A percentile compares a stretch with the other conserved stretches of the same genome.
Evolutionary conservation across 139 green algal genomes (phyloP).

Genomic region (Tetradesmus lagerheimii): DNA sequence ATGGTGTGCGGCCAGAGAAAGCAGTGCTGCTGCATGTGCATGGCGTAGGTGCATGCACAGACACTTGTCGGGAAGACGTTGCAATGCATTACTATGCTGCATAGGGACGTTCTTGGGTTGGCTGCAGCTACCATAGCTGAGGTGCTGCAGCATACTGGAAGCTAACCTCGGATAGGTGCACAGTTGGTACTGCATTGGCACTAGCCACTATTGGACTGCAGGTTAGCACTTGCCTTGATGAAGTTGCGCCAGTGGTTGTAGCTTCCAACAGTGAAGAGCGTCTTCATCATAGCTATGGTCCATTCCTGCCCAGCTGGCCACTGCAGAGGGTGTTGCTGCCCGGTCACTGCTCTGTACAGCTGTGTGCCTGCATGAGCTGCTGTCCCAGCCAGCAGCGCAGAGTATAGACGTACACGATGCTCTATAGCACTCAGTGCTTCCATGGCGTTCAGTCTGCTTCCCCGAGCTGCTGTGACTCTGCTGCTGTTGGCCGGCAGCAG

Average conservation of each 20-base stretch:
- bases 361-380: neutral
- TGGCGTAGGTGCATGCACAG: too few relatives aligned
- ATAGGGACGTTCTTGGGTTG: neutral
- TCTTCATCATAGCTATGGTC: neutral
- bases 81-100: neutral
- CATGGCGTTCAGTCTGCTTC: neutral
- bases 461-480: neutral
- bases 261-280: neutral
- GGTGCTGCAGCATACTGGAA: neutral
- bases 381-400: neutral
- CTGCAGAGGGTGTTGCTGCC: neutral
- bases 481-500: neutral
- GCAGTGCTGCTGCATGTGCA: neutral
- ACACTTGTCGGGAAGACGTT: too few relatives aligned
- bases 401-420: neutral
- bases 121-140: neutral
- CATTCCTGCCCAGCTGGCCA: neutral
- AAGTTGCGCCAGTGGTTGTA: constrained; percentile 31
- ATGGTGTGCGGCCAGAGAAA: neutral
- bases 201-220: too few relatives aligned
- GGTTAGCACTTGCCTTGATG: neutral
- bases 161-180: too few relatives aligned
- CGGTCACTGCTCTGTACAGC: neutral
- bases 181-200: neutral
- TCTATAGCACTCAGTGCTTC: neutral